phyloP scores from a whole-genome alignment of 2,329 filamentous ascomycete genomes.

The Laburnicola sp. region DNA sequence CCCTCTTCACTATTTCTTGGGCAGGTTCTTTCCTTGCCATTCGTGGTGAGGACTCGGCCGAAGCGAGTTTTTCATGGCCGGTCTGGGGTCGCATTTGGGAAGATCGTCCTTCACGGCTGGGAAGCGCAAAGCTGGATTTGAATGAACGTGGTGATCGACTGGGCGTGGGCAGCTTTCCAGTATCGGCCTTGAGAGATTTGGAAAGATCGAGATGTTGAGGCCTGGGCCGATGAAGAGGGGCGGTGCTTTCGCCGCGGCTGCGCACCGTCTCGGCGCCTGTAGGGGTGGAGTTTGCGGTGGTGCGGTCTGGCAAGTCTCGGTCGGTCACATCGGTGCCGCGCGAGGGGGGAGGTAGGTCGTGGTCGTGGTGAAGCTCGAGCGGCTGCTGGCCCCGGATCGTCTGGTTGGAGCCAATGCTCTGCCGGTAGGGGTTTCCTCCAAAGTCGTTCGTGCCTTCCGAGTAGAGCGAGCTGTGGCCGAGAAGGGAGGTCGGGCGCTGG shows the following conservation, averaged over 20 bases:
- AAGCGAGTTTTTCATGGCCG: slow-evolving; percentile 82
- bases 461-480: slow-evolving; percentile 40
- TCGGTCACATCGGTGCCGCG: slow-evolving; percentile 82
- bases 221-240: slow-evolving; percentile 68
- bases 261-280: slow-evolving; percentile 61
- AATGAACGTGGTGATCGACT: slow-evolving; percentile 76
- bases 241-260: slow-evolving; percentile 75
- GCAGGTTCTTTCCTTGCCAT: slow-evolving; percentile 53
- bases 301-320: slow-evolving; percentile 68
- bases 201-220: slow-evolving; percentile 63
- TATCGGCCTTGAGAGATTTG: slow-evolving; percentile 60
- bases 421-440: slow-evolving; percentile 41
- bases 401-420: slow-evolving; percentile 44
- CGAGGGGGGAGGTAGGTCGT: slow-evolving; percentile 60
- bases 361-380: slow-evolving; percentile 42
- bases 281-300: slow-evolving; percentile 75
- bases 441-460: slow-evolving; percentile 35
- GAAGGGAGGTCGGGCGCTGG: slow-evolving; percentile 52
- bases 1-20: slow-evolving; percentile 45
- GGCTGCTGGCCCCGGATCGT: slow-evolving; percentile 33
- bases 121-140: slow-evolving; percentile 71
- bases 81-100: slow-evolving; percentile 53
- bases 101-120: slow-evolving; percentile 57
- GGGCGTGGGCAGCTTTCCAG: slow-evolving; percentile 60
- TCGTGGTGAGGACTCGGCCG: slow-evolving; percentile 73